Evolutionary conservation across 495 filamentous ascomycete species (phyloP).

Genomic region (Aspergillus sclerotioniger): DNA sequence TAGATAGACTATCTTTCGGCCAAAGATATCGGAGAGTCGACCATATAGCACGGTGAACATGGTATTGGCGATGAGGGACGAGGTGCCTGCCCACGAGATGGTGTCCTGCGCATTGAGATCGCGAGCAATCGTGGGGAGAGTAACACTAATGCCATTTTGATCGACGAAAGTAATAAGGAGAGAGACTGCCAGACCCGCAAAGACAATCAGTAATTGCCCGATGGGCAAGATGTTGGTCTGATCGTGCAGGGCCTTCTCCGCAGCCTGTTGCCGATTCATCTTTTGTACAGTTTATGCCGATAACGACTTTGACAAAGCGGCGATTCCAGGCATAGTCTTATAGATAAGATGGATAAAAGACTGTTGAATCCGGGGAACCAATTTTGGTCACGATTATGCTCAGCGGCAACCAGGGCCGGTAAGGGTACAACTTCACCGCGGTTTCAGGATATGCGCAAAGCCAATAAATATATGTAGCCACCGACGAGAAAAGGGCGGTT

Average conservation of each 20-base stretch:
- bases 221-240: constrained; percentile 60
- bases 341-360: background rate
- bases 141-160: constrained; percentile 61
- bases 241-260: constrained; percentile 46
- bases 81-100: constrained; percentile 77
- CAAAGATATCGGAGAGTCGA: constrained; percentile 58
- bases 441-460: background rate
- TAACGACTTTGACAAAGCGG: background rate
- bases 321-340: background rate
- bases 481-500: background rate
- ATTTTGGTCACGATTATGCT: too few species aligned
- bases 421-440: background rate
- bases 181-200: constrained; percentile 50
- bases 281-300: background rate
- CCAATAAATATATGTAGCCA: background rate
- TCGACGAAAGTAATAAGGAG: constrained; percentile 60
- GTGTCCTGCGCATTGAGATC: constrained; percentile 56
- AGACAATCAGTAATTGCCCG: constrained; percentile 55
- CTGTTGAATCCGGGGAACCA: too few species aligned
- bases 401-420: background rate
- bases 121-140: constrained; percentile 57
- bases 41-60: constrained; percentile 65
- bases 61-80: constrained; percentile 70
- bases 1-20: constrained; percentile 52
- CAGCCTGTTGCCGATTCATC: constrained; percentile 41